Conservation (phyloP, 805 yeast species). For the Candida tammaniensis region DNA sequence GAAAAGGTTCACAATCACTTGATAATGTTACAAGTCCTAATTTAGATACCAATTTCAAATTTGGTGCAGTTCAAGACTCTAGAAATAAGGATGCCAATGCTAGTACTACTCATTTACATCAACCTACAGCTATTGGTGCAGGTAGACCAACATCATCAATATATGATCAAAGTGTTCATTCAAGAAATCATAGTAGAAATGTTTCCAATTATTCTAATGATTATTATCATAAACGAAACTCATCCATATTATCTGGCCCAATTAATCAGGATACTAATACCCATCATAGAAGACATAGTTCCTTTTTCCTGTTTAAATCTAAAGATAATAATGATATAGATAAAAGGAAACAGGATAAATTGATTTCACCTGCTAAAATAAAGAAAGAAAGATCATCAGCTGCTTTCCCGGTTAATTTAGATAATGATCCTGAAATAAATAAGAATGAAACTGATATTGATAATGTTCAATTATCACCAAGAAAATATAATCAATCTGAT, state of each 20-base stretch:
- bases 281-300: conserved; percentile 58
- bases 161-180: conserved; percentile 41
- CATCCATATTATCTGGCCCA: conserved; percentile 19
- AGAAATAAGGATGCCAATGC: background rate
- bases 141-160: conserved; percentile 46
- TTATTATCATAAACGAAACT: conserved; percentile 25
- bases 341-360: conserved; percentile 12
- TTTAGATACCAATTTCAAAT: conserved; percentile 7
- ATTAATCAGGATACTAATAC: background rate
- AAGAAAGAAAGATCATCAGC: conserved; percentile 14
- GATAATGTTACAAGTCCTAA: no score
- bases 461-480: conserved; percentile 33
- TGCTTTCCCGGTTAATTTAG: background rate
- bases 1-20: conserved; percentile 49
- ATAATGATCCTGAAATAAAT: no score
- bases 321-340: conserved; percentile 23
- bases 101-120: no score
- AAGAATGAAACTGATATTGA: conserved; percentile 28
- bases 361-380: conserved; percentile 25
- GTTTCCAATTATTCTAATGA: conserved; percentile 35
- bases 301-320: conserved; percentile 52
- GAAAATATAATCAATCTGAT: conserved; percentile 17
- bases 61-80: conserved; percentile 1
- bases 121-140: background rate
- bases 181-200: conserved; percentile 39